Evolutionary conservation across 441 rosid species (phyloP), one percentile per base, ranked within the genome.

Genomic region (Arabidopsis lyrata): DNA sequence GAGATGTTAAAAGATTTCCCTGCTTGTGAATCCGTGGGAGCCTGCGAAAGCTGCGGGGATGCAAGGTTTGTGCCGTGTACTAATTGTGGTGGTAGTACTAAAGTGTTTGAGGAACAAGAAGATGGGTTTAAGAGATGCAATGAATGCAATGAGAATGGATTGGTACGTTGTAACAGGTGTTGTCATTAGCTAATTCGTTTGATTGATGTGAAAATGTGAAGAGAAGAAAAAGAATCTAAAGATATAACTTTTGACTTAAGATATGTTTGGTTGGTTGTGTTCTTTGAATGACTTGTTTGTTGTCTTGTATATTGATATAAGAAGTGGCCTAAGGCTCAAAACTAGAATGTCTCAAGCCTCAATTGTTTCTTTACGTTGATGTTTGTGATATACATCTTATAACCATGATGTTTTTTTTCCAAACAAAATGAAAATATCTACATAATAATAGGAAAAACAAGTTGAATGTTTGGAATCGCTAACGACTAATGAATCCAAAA

Each of bases 61-160:
- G 97, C 92, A 18, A 85, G 97, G 82, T 94, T 92, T 74, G 65
- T 89, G 74, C 90, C 86, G n/a, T 92, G 97, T 63, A 61, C 80
- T 5, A 75, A 82, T 57, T 94, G 97, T 61, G 83, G 77, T 1
- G 99, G 99, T 12, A 94, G 99, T 63, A 87, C 87, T 47, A 94
- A 92, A 73, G 87, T 92, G 62, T 89, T 88, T 71, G 89, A 86
- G 62, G 79, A 86, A 72, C 82, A 71, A 38, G 83, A 81, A 10
- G 84, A 82, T 4, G 81, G 64, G 77, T 76, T 85, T 55, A 86
- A 83, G 54, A 83, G 89, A 83, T 94, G 99, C 69, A 44, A 72
- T 11, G 75, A 63, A 62, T 94, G 99, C 76, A 94, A 92, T 68
- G 97, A 94, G 81, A 94, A 94, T 72, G 97, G 99, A 1, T 52